A percentile compares a stretch with the other conserved stretches of the same genome.
Conservation (phyloP, 2,329 filamentous ascomycete genomes). For the Neofusicoccum kwambonambiense region DNA sequence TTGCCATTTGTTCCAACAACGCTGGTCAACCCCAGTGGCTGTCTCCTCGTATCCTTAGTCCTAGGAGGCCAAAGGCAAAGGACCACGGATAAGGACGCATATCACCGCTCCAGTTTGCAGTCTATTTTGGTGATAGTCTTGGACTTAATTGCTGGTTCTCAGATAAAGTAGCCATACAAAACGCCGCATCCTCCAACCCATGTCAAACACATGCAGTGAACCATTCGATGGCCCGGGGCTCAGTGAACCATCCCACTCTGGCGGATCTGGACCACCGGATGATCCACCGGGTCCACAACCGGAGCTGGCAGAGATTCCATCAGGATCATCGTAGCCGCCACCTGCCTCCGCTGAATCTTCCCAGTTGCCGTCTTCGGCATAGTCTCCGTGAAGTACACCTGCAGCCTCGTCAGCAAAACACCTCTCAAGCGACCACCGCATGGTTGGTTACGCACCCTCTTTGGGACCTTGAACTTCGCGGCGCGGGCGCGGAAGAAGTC, state of each 20-base stretch:
- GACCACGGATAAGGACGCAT: too few species aligned
- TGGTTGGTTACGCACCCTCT: constrained; percentile 49
- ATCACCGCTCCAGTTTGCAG: too few species aligned
- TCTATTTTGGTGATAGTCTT: too few species aligned
- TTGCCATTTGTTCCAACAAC: too few species aligned
- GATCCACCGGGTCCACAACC: not conserved
- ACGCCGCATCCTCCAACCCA: not conserved
- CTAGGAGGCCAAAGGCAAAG: too few species aligned
- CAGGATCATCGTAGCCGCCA: constrained; percentile 20
- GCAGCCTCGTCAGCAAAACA: constrained; percentile 28
- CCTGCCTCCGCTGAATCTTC: constrained; percentile 27
- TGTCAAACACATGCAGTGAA: not conserved
- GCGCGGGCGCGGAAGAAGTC: constrained; percentile 63
- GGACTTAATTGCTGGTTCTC: too few species aligned
- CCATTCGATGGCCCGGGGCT: not conserved
- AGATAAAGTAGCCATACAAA: not conserved
- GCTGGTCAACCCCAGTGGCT: too few species aligned
- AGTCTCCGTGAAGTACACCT: constrained; percentile 57
- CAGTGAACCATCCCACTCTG: not conserved
- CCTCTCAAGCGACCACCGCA: too few species aligned
- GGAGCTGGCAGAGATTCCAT: constrained; percentile 1
- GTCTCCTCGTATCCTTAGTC: too few species aligned
- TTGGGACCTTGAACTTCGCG: constrained; percentile 76
- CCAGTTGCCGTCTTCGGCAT: constrained; percentile 34
- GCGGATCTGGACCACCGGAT: not conserved